A percentile compares a stretch with the other conserved stretches of the same genome.
phyloP scores from a whole-genome alignment of 441 rosid species.

The Kokia cookei region DNA sequence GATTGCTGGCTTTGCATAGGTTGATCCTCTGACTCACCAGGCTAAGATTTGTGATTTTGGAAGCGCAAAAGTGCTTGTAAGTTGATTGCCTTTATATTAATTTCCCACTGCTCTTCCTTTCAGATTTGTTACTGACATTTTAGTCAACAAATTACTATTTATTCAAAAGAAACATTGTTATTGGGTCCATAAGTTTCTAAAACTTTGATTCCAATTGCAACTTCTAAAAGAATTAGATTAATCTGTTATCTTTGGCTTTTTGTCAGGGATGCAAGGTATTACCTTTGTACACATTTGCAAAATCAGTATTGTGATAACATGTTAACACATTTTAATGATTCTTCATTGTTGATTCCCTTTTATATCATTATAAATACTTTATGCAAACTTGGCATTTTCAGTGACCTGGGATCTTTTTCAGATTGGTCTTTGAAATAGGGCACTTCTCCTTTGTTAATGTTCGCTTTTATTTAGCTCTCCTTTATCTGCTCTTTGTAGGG shows the following conservation, averaged over 20 bases:
- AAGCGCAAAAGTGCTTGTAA: constrained; percentile 95
- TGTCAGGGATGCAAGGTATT: background rate
- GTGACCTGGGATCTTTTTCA: background rate
- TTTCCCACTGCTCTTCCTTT: background rate
- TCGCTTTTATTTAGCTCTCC: background rate
- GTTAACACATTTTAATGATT: background rate
- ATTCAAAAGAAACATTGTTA: background rate
- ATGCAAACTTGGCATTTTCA: background rate
- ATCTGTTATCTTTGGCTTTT: background rate
- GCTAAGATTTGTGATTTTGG: constrained; percentile 99
- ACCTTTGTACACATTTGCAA: background rate
- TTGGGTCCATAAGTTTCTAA: background rate
- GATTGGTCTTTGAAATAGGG: background rate
- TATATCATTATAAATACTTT: too few relatives aligned
- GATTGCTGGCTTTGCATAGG: constrained; percentile 39
- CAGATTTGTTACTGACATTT: background rate
- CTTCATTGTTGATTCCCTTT: background rate
- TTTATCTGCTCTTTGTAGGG: background rate
- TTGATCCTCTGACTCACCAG: constrained; percentile 95
- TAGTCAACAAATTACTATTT: background rate
- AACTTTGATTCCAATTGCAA: background rate
- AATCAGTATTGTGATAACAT: background rate
- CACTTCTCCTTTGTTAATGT: background rate
- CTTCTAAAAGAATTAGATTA: background rate
- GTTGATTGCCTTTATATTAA: constrained; percentile 8